Base-by-base conservation (phyloP, 768 basidiomycete species). In the Pleurotus giganteus region DNA sequence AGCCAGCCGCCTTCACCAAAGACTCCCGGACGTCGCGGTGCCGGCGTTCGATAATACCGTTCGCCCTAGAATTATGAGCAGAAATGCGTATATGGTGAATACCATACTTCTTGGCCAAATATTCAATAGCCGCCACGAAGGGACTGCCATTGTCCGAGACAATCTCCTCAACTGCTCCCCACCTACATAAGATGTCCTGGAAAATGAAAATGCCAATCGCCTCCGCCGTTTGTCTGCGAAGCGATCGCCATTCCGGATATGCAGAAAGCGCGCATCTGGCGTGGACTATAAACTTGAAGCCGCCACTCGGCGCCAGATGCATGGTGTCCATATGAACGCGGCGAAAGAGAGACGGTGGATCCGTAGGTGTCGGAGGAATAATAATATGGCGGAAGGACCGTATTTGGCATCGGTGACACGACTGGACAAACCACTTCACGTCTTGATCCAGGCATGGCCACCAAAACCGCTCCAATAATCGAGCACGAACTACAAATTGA, bases 41-140 rank as follows among this genome's bases (percentile, higher is more conserved):
- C 41, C 43, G 47, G 13, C 39, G 39, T 44, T 76, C 69, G 3
- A 72, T 62, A 0, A 71, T 55, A 0, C 74, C 67, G 12, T 76
- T 74, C 0, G 71, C 69, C 7, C 62, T 60, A 0, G 67, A 71
- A 43, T 74, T 74, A 57, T 75, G 74, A 0, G 63, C 60, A 0
- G 69, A 74, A 2, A 79, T 76, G 0, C 62, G 55, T 12, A 79
- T 77, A 34, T 76, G 73, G 0, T 57, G 47, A 15, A 80, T 75
- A 2, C 70, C 53, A 15, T 71, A 71, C 8, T 58, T 57, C 11
- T 59, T 52, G 4, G 55, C 47, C 0, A 68, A 53, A 36, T 39
- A 57, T 1, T 62, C 46, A 5, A 70, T 54, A 2, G 66, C 73
- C 2, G 61, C 59, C 2, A 71, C 44, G 32, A 72, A 66, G 0